A percentile compares a stretch with the other conserved stretches of the same genome.
phyloP scores from a whole-genome alignment of 257 asterid genomes.

The Sherardia arvensis region DNA sequence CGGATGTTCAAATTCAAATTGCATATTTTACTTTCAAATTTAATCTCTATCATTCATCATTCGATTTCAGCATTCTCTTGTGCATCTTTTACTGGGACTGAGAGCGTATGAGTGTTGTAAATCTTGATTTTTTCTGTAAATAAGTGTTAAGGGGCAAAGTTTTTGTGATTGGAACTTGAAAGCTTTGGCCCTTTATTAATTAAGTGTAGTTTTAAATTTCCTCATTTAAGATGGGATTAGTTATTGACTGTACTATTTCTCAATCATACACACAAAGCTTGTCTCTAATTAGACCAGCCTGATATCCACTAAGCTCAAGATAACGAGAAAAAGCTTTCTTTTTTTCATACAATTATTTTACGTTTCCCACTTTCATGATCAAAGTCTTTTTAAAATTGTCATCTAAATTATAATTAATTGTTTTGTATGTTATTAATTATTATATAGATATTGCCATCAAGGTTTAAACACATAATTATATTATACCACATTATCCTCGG shows the following conservation, averaged over 20 bases:
- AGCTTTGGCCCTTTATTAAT: not conserved
- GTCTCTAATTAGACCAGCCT: conserved; percentile 42
- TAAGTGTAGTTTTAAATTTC: conserved; percentile 3
- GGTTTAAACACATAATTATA: not conserved
- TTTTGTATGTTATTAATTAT: not conserved
- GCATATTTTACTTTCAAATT: too few species aligned
- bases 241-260: conserved; percentile 21
- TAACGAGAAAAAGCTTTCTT: conserved; percentile 19
- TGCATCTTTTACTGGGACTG: too few species aligned
- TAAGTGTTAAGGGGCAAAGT: not conserved
- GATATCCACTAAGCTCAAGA: conserved; percentile 45
- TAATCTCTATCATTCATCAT: too few species aligned
- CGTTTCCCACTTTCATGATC: conserved; percentile 27
- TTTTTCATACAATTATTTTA: conserved; percentile 12
- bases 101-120: too few species aligned
- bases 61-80: too few species aligned
- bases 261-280: conserved; percentile 26
- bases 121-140: too few species aligned
- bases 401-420: not conserved
- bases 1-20: too few species aligned
- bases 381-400: conserved; percentile 6
- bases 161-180: not conserved
- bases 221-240: conserved; percentile 16
- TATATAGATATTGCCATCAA: not conserved
- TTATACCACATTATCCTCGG: not conserved